Base-by-base conservation (phyloP, 257 asterid genomes). In the Verbascum thapsus region DNA sequence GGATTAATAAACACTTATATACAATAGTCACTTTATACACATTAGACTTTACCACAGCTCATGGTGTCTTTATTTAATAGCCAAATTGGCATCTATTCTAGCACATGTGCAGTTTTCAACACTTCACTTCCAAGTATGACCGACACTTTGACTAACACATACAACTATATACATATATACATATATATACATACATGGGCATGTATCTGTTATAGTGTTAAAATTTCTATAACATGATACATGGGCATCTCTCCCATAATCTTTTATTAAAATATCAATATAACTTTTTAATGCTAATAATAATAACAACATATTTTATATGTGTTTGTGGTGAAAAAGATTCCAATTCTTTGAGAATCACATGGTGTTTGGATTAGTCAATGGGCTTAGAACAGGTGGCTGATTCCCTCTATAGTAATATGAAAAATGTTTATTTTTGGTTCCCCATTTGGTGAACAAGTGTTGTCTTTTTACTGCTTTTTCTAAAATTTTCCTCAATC, bases 71-170 rank as follows among this genome's bases (percentile, higher is more conserved):
- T 30, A 7, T n/a, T n/a, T 45, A 41, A 5, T 26, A 69, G 74
- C 72, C 73, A 62, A 72, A 73, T 72, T 66, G 83, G 74, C 77
- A 59, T 35, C 67, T 51, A 56, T 32, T 66, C 58, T 11, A 10
- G 65, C 70, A 61, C 84, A 69, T 79, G 79, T 69, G 70, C 67
- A 39, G 39, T 15, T 34, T 44, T 7, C 48, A 34, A 56, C 47
- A 43, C 70, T 63, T 41, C 19, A 20, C 39, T 32, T 5, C 23
- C 39, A 62, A 41, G 10, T 13, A 56, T 26, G 58, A 78, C 80
- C 78, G 76, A 78, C 80, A 53, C 19, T 58, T 69, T 77, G 74
- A 73, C 76, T 35, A 66, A 50, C 75, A 63, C 66, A 48, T 44
- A 34, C 17, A 56, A 12, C 6, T 10, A 20, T 6, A 42, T 43